Conservation (phyloP, 75 land plant species). For the Selaginella tamariscina region DNA sequence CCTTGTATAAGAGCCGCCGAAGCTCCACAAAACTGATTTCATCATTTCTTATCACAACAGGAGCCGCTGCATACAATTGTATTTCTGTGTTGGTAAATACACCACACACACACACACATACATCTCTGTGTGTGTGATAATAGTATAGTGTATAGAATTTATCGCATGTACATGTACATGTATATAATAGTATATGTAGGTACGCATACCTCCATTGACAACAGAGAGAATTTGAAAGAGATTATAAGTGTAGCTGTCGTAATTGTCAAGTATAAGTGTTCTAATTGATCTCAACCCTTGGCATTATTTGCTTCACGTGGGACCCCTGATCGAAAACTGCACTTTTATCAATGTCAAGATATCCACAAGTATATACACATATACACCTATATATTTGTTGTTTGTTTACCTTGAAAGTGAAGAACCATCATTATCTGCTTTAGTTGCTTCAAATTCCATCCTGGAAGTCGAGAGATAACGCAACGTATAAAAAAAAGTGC, state of each 20-base stretch:
- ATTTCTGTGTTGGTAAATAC: no score
- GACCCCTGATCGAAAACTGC: neutral
- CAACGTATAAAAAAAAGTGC: no score
- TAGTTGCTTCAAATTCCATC: no score
- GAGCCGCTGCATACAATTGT: constrained; percentile 68
- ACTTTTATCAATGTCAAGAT: neutral
- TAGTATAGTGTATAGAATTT: no score
- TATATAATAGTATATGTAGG: neutral
- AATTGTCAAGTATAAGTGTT: constrained; percentile 89
- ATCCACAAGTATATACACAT: no score
- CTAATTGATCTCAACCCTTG: constrained; percentile 30
- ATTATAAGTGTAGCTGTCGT: constrained; percentile 98
- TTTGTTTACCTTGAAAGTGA: neutral
- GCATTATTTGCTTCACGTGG: neutral
- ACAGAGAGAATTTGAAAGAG: constrained; percentile 75
- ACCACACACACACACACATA: no score
- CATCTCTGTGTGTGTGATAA: no score
- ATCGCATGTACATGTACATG: no score
- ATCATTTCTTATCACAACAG: constrained; percentile 82
- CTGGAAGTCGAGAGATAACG: no score
- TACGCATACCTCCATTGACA: constrained; percentile 58
- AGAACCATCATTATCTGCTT: no score
- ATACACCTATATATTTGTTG: no score
- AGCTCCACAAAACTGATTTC: constrained; percentile 66
- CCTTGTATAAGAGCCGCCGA: constrained; percentile 42